Evolutionary conservation across 345 rosid species (phyloP), one percentile per base, ranked within the genome.

Genomic region (Laguncularia racemosa): DNA sequence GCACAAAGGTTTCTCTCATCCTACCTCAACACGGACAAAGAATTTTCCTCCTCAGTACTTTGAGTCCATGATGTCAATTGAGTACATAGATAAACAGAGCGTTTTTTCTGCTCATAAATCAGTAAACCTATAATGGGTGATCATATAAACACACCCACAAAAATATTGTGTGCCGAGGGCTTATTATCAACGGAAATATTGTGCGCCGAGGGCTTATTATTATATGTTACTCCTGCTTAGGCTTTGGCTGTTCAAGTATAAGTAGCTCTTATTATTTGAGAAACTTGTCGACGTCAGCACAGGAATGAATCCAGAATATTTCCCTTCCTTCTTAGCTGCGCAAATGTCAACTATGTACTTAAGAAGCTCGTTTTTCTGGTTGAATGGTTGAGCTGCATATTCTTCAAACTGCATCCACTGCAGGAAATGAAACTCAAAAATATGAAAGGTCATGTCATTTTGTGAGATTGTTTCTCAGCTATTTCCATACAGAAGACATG

Each of bases 351-450:
- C 19, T 0, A 68, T 61, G 60, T 56, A 67, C 75, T 58, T 68
- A 19, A 59, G 6, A 16, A 66, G 52, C 55, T 76, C 75, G 16
- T 56, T 53, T 4, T 66, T 56, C 44, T 66, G 70, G 61, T 64
- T 67, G 13, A 40, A 78, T 53, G 81, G 71, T 45, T 73, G 81
- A 0, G 73, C 71, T 16, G 44, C 38, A 16, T 67, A 81, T 58
- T 78, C 86, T 47, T 78, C 77, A 56, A 71, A 63, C 15, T 85
- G 86, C 95, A 86, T 86, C 91, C 93, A 89, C 95, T 89, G 83
- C 61, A 70, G 28, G 50, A 45, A 62, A 50, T 46, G 33, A 28
- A 13, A 60, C 16, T 53, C 15, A 17, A 21, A 60, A 54, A 38
- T 67, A 61, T 33, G 50, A 72, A 50, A 62, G 21, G n/a, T 57